These are phyloP conservation scores for Pythium rhizo-oryzae DNA, from an alignment of 352 stramenopile genomes.

Conservation along the genomic window DNA sequence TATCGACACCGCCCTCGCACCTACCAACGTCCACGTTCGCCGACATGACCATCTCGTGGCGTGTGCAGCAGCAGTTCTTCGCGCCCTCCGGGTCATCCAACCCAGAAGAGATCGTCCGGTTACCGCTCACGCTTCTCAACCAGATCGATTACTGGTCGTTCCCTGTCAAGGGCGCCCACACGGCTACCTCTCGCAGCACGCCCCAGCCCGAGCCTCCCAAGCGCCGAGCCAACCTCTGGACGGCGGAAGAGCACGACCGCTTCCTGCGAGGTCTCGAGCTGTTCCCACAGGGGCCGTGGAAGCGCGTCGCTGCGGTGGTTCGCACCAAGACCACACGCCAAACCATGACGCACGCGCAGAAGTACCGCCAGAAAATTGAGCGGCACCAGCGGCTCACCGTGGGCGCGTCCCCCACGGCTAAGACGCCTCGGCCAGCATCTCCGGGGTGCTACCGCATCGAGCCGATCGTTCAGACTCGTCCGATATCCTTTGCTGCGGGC, in stretches of 20 bases:
- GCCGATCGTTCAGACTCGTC: not conserved
- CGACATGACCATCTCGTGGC: conserved; percentile 9
- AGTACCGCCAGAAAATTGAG: conserved; percentile 34
- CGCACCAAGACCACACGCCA: conserved; percentile 84
- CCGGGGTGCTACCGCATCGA: not conserved
- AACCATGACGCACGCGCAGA: conserved; percentile 62
- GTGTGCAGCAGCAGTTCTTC: conserved; percentile 14
- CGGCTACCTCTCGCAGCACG: not conserved
- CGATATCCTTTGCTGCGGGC: not conserved
- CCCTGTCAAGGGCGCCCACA: not conserved
- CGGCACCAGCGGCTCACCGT: conserved; percentile 16
- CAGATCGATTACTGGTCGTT: not conserved
- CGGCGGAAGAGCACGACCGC: conserved; percentile 1
- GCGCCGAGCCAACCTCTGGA: conserved; percentile 3
- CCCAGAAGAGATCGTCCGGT: not conserved
- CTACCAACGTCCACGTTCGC: not conserved
- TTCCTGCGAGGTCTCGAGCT: conserved; percentile 5
- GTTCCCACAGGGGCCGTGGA: not conserved
- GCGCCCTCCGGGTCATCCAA: not conserved
- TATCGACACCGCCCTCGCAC: not conserved
- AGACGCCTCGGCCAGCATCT: not conserved
- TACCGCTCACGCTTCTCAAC: not conserved
- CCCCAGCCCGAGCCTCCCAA: not conserved
- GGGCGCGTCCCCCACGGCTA: not conserved
- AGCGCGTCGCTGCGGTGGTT: conserved; percentile 26